Base-by-base conservation (phyloP, 139 green algal species). In the Bryopsis sp. region DNA sequence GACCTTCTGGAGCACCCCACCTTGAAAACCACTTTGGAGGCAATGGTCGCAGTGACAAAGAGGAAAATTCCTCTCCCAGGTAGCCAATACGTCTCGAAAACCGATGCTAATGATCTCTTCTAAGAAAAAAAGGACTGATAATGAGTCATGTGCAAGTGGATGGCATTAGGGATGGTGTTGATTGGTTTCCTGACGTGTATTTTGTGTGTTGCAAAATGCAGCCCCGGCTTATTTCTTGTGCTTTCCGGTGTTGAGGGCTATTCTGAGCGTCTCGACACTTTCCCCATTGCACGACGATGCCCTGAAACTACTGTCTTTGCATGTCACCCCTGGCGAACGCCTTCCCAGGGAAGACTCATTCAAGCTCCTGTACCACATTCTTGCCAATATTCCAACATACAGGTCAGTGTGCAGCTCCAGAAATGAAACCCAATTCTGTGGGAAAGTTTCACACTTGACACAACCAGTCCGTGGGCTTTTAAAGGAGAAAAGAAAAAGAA, bases 241-340 rank as follows among this genome's bases (percentile, higher is more conserved):
- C 33, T 94, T 95, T 76, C 86, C 90, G 0, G 73, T 95, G 3
- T 61, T 95, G 32, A 68, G 64, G 54, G 72, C 79, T 1, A 64
- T 91, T 37, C 70, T 92, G 47, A 78, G 66, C 48, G 82, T 70
- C 33, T 75, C 78, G 0, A 29, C 67, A 6, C 82, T 87, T 70
- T 93, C 86, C 6, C 66, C 77, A 2, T 81, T 92, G 63, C 89
- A 95, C 74, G 86, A 94, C 33, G 60, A 75, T 39, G 88, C 86
- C 3, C 74, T 96, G 31, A 61, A 39, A 2, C 74, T 88, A 24
- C 22, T 92, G 48, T 64, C 76, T 22, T 78, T 85, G 59, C 37
- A 73, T 15, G 68, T 71, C 0, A 31, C 38, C 1, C 74, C 48
- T 57, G 70, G 71, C 47, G 69, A 78, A 59, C 72, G 81, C 48